Evolutionary conservation across 2,329 filamentous ascomycete genomes (phyloP).

Genomic region (Trichoderma breve): DNA sequence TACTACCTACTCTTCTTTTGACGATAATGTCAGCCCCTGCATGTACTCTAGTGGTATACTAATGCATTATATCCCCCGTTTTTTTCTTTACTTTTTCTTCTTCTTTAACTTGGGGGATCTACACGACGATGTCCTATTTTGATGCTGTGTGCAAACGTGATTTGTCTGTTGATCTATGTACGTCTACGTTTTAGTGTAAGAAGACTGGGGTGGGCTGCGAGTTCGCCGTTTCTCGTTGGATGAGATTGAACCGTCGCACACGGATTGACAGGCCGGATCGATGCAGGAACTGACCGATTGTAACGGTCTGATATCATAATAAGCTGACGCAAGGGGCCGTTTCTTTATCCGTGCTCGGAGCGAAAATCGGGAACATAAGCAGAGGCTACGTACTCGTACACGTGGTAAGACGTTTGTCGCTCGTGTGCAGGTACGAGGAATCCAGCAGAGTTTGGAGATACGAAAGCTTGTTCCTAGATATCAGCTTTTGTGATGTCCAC

Average conservation of each 20-base stretch:
- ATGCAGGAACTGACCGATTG: not conserved
- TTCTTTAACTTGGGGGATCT: not conserved
- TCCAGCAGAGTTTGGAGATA: not conserved
- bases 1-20: constrained; percentile 15
- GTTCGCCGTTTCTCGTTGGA: not conserved
- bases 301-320: not conserved
- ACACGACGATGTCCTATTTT: not conserved
- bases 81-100: not conserved
- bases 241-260: not conserved
- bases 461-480: not conserved
- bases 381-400: not conserved
- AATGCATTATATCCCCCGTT: constrained; percentile 16
- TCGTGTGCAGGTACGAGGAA: no score
- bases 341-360: not conserved
- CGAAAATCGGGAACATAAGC: not conserved
- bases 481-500: not conserved
- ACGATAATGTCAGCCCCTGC: constrained; percentile 16
- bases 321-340: not conserved
- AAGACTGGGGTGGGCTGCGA: not conserved
- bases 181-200: not conserved
- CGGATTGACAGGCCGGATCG: not conserved
- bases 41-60: constrained; percentile 20
- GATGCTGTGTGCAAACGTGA: not conserved
- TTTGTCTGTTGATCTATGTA: not conserved
- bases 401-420: not conserved